Percentiles rank a stretch among this genome's conserved stretches.
Evolutionary conservation across 1,284 basidiomycete genomes (phyloP).

Genomic region (Lignosus rhinocerotis): DNA sequence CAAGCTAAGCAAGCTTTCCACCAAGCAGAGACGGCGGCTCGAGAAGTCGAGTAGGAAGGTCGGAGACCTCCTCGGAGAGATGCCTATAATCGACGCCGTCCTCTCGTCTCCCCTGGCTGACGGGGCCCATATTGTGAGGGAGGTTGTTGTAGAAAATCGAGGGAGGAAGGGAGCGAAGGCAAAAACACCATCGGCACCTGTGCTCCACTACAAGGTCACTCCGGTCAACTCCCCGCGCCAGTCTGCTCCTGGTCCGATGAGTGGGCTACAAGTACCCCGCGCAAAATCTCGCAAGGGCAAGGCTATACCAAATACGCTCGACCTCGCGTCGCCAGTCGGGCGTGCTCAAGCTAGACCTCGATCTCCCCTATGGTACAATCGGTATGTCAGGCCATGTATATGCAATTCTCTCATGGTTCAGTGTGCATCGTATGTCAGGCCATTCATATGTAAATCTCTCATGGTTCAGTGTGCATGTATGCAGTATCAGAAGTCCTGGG

Average conservation of each 20-base stretch:
- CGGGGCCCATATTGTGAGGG: not conserved
- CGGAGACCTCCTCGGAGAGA: slow-evolving; percentile 21
- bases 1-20: slow-evolving; percentile 18
- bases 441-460: not conserved
- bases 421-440: slow-evolving; percentile 1
- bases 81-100: slow-evolving; percentile 22
- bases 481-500: not conserved
- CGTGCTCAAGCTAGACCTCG: slow-evolving; percentile 2
- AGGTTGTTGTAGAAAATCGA: not conserved
- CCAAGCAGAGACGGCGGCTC: slow-evolving; percentile 23
- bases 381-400: slow-evolving; percentile 7
- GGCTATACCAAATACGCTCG: slow-evolving; percentile 17
- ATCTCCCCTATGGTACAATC: slow-evolving; percentile 16
- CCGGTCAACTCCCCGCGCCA: not conserved
- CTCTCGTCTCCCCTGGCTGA: slow-evolving; percentile 11
- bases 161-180: slow-evolving; percentile 9
- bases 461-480: not conserved
- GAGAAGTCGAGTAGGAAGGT: slow-evolving; percentile 26
- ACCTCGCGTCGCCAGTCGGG: slow-evolving; percentile 12
- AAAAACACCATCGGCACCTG: slow-evolving; percentile 10
- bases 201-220: slow-evolving; percentile 15
- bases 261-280: not conserved
- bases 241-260: not conserved
- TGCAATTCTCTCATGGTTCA: too few species aligned
- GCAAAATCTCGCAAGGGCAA: slow-evolving; percentile 14